Evolutionary conservation across 306 rosid genomes (phyloP).

Genomic region (Medicago lupulina): DNA sequence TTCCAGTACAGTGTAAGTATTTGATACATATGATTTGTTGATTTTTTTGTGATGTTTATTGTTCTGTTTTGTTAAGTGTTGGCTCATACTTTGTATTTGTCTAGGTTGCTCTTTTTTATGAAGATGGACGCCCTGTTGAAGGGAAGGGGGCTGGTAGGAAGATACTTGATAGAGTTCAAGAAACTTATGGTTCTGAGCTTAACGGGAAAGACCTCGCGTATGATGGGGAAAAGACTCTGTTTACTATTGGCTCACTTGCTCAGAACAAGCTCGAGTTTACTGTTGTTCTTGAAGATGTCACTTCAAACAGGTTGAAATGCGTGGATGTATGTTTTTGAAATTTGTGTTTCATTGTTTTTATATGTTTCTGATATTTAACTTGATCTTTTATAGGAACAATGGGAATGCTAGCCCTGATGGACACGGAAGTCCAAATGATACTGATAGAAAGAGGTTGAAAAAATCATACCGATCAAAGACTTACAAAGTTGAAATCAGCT

Average conservation of each 20-base stretch:
- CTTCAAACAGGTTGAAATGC: constrained; percentile 62
- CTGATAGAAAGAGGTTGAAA: constrained; percentile 76
- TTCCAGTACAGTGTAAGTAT: constrained; percentile 87
- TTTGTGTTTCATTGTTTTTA: neutral
- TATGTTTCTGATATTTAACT: neutral
- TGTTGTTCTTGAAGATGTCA: constrained; percentile 76
- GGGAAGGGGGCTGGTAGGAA: constrained; percentile 85
- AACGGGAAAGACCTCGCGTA: constrained; percentile 90
- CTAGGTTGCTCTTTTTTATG: constrained; percentile 78
- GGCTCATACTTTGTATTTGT: neutral
- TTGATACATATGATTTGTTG: neutral
- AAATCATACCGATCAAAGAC: constrained; percentile 69
- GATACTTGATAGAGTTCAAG: constrained; percentile 76
- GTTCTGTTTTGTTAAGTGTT: neutral
- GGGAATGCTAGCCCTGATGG: constrained; percentile 70
- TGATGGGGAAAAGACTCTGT: constrained; percentile 90
- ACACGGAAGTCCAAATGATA: constrained; percentile 61
- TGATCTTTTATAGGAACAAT: constrained; percentile 53
- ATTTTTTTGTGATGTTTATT: neutral
- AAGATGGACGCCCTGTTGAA: constrained; percentile 93
- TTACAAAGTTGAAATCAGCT: constrained; percentile 78
- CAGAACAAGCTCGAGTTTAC: constrained; percentile 83
- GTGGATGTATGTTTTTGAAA: neutral
- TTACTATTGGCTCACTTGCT: constrained; percentile 86
- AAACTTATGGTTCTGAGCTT: constrained; percentile 72